Conservation (phyloP, 2,329 filamentous ascomycete species). For the Xylariaceae sp. region DNA sequence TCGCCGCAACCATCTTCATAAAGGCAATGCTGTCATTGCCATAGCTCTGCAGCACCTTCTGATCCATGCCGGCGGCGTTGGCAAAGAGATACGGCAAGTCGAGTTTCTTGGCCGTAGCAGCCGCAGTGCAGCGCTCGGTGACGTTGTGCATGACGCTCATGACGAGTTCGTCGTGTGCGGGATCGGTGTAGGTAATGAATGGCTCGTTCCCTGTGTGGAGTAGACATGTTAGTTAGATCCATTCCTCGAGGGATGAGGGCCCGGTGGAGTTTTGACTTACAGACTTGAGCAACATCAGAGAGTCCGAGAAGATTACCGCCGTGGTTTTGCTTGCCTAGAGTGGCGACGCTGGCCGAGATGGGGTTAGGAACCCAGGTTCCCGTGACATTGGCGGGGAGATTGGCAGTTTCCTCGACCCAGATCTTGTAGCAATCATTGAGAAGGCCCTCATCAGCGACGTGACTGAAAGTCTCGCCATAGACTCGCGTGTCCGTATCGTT, state of each 20-base stretch:
- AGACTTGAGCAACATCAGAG: conserved; percentile 19
- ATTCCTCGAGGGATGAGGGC: neutral
- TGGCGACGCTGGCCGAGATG: conserved; percentile 19
- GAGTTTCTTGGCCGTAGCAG: conserved; percentile 9
- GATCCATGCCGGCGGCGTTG: conserved; percentile 17
- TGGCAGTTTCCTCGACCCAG: conserved; percentile 17
- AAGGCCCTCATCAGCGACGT: conserved; percentile 7
- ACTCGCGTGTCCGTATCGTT: neutral
- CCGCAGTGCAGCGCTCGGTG: conserved; percentile 16
- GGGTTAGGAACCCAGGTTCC: conserved; percentile 22
- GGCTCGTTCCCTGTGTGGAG: conserved; percentile 20
- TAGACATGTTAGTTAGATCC: neutral
- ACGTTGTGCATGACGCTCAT: conserved; percentile 12
- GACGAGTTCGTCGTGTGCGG: conserved; percentile 16
- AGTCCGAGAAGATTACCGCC: conserved; percentile 21
- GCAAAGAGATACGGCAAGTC: conserved; percentile 21
- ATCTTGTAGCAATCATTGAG: conserved; percentile 20
- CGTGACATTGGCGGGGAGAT: conserved; percentile 16
- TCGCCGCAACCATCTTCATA: conserved; percentile 18
- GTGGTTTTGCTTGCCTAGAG: conserved; percentile 13
- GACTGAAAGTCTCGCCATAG: conserved; percentile 19
- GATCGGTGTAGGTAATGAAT: conserved; percentile 19
- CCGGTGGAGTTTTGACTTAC: conserved; percentile 7
- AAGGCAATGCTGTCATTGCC: conserved; percentile 15
- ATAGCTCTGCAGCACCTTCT: conserved; percentile 19